phyloP scores from a whole-genome alignment of 2,329 filamentous ascomycete species.

The Ascochyta lentis region DNA sequence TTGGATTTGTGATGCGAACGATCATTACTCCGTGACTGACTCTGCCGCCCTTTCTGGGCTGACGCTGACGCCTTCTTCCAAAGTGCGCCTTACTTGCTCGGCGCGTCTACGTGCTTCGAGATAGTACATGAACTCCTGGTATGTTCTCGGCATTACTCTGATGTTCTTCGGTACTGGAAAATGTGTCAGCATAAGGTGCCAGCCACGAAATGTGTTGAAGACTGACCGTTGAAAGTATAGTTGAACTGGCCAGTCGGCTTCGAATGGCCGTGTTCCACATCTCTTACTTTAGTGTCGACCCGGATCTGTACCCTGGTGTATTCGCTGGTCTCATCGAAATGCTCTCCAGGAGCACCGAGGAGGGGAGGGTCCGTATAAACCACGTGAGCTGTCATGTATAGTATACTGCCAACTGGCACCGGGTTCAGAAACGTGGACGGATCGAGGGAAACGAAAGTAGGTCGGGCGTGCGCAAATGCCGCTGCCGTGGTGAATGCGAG shows the following conservation, averaged over 20 bases:
- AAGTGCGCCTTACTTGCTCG: slow-evolving; percentile 53
- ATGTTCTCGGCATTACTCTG: slow-evolving; percentile 69
- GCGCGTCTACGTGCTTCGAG: slow-evolving; percentile 66
- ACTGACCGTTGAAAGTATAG: slow-evolving; percentile 65
- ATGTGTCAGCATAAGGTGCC: not conserved
- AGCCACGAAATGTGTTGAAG: not conserved
- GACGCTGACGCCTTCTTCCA: slow-evolving; percentile 38
- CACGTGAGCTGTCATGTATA: slow-evolving; percentile 75
- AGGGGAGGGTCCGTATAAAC: slow-evolving; percentile 72
- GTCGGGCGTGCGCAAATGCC: slow-evolving; percentile 71
- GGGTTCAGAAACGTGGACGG: slow-evolving; percentile 78
- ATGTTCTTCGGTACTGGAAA: slow-evolving; percentile 65
- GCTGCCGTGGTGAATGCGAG: slow-evolving; percentile 78
- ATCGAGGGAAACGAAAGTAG: slow-evolving; percentile 75
- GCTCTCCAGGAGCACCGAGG: slow-evolving; percentile 49
- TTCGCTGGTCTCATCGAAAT: slow-evolving; percentile 41
- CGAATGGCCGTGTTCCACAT: slow-evolving; percentile 72
- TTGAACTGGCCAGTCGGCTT: slow-evolving; percentile 77
- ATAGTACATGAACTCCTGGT: slow-evolving; percentile 70
- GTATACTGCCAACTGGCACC: slow-evolving; percentile 75
- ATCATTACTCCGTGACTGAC: slow-evolving; percentile 46
- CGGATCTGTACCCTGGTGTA: slow-evolving; percentile 72
- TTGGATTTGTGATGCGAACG: not conserved
- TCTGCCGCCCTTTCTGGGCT: slow-evolving; percentile 42
- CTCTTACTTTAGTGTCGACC: slow-evolving; percentile 73